Conservation (phyloP, 352 stramenopile genomes). For the Pythium plurisporium region DNA sequence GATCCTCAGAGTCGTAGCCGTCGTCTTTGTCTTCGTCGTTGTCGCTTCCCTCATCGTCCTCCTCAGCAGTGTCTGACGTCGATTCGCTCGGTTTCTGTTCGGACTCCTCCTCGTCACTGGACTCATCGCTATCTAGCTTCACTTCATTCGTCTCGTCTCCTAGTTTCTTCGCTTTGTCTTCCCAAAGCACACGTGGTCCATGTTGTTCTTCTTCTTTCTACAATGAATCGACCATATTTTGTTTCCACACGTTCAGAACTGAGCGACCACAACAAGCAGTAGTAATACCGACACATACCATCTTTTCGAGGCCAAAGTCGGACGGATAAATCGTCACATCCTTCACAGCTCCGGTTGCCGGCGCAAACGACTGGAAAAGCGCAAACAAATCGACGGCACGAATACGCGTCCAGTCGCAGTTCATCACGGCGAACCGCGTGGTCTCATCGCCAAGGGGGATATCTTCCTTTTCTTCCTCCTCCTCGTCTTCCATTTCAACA, state of each 20-base stretch:
- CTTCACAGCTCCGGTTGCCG: slow-evolving; percentile 81
- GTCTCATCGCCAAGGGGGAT: slow-evolving; percentile 83
- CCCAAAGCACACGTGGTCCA: slow-evolving; percentile 62
- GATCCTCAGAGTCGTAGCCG: slow-evolving; percentile 66
- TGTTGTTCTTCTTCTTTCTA: slow-evolving; percentile 80
- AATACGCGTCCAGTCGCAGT: slow-evolving; percentile 96
- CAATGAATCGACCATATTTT: slow-evolving; percentile 1
- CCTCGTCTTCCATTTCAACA: slow-evolving; percentile 37
- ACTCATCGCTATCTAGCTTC: neutral
- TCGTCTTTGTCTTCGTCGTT: slow-evolving; percentile 27
- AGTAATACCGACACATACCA: slow-evolving; percentile 43
- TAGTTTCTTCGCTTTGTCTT: slow-evolving; percentile 25
- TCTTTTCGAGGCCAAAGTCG: slow-evolving; percentile 94
- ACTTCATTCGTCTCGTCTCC: slow-evolving; percentile 3
- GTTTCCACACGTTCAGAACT: neutral
- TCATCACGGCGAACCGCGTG: slow-evolving; percentile 90
- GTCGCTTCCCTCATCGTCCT: slow-evolving; percentile 26
- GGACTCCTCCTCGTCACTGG: neutral
- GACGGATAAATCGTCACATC: slow-evolving; percentile 95
- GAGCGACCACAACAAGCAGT: neutral
- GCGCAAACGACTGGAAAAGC: slow-evolving; percentile 93
- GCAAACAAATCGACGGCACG: slow-evolving; percentile 94
- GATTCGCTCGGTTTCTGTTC: neutral
- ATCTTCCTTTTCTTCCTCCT: slow-evolving; percentile 59
- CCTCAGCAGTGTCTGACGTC: slow-evolving; percentile 22